phyloP scores from a whole-genome alignment of 352 stramenopile genomes.

The Phytophthora lateralis region DNA sequence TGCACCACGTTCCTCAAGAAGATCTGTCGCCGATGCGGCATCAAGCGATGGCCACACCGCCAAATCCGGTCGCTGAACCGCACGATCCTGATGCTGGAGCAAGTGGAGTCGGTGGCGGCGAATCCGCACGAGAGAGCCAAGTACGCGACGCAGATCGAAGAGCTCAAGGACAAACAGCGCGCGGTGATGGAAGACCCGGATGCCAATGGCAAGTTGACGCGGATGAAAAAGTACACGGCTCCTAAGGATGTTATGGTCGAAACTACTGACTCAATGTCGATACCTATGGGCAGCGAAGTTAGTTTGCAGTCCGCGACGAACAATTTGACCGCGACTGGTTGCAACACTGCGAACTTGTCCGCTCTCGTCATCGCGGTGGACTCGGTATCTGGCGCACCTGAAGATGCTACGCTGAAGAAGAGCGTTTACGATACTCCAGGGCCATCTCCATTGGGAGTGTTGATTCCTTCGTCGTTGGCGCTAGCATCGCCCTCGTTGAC shows the following conservation, averaged over 20 bases:
- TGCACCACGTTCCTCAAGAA: slow-evolving; percentile 84
- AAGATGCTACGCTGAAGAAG: neutral
- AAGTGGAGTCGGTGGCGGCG: slow-evolving; percentile 53
- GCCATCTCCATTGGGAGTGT: slow-evolving; percentile 23
- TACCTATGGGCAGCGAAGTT: slow-evolving; percentile 6
- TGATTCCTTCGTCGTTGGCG: slow-evolving; percentile 22
- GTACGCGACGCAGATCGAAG: slow-evolving; percentile 58
- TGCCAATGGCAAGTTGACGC: slow-evolving; percentile 59
- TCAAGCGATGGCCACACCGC: slow-evolving; percentile 72
- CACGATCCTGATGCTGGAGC: slow-evolving; percentile 78
- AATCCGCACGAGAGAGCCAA: slow-evolving; percentile 53
- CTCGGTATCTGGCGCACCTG: slow-evolving; percentile 9
- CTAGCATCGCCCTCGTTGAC: slow-evolving; percentile 15
- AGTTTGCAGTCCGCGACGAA: neutral
- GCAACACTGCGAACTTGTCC: slow-evolving; percentile 6
- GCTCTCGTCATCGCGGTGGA: slow-evolving; percentile 27
- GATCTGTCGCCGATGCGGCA: slow-evolving; percentile 66
- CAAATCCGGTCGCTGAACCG: slow-evolving; percentile 72
- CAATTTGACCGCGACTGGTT: neutral
- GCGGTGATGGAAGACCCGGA: slow-evolving; percentile 74
- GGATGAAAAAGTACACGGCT: slow-evolving; percentile 56
- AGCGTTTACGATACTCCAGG: neutral
- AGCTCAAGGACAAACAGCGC: slow-evolving; percentile 68
- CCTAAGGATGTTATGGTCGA: slow-evolving; percentile 12
- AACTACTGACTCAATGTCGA: slow-evolving; percentile 6